A percentile compares a stretch with the other conserved stretches of the same genome.
Evolutionary conservation across 345 rosid species (phyloP).

Genomic region (Aquilaria malaccensis): DNA sequence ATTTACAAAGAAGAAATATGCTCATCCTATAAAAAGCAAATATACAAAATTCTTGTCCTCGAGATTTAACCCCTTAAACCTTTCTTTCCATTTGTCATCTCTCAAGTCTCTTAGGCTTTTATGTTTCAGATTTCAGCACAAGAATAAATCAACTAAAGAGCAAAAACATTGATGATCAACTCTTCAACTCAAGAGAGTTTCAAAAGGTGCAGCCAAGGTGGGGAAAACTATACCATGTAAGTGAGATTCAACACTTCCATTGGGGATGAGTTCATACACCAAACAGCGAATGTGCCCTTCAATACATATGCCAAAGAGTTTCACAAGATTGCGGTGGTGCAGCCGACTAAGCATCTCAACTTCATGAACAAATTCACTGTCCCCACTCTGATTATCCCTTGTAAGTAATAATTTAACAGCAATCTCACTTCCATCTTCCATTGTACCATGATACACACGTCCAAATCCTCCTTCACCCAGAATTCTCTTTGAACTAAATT

Average conservation of each 20-base stretch:
- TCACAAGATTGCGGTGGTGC: slow-evolving; percentile 99
- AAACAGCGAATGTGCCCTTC: slow-evolving; percentile 83
- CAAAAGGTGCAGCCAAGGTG: not conserved
- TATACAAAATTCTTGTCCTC: no score
- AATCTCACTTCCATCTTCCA: slow-evolving; percentile 79
- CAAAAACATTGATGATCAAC: no score
- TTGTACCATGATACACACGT: slow-evolving; percentile 70
- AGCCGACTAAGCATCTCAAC: slow-evolving; percentile 98
- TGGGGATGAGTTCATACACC: slow-evolving; percentile 87
- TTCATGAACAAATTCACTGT: slow-evolving; percentile 94
- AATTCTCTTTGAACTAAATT: slow-evolving; percentile 74
- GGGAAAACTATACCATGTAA: slow-evolving; percentile 68
- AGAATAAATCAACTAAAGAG: no score
- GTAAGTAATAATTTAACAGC: slow-evolving; percentile 93
- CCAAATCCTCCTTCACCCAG: slow-evolving; percentile 99
- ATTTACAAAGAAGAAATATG: no score
- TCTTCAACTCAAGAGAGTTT: no score
- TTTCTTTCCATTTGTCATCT: no score
- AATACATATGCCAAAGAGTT: slow-evolving; percentile 90
- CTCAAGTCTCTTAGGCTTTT: no score
- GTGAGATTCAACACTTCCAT: slow-evolving; percentile 99
- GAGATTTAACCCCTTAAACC: no score
- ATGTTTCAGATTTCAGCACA: no score
- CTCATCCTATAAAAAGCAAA: no score
- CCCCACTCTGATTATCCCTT: slow-evolving; percentile 78